phyloP scores from a whole-genome alignment of 768 basidiomycete species.

The Amanita muscaria region DNA sequence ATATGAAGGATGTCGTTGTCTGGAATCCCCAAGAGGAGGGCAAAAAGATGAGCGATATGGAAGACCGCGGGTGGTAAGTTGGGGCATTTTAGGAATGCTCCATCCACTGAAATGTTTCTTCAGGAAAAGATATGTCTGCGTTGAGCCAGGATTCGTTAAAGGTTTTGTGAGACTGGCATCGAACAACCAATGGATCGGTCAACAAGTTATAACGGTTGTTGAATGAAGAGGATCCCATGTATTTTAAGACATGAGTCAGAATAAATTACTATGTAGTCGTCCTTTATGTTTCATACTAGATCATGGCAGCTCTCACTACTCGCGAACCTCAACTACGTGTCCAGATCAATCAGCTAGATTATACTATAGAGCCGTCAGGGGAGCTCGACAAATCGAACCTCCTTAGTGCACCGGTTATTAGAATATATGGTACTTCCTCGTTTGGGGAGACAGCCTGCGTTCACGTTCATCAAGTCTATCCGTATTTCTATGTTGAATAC shows the following conservation, averaged over 20 bases:
- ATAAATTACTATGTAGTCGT: too few species aligned
- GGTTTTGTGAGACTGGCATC: slow-evolving; percentile 58
- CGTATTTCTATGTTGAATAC: slow-evolving; percentile 91
- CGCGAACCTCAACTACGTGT: slow-evolving; percentile 25
- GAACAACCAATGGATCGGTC: slow-evolving; percentile 68
- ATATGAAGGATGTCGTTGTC: slow-evolving; percentile 75
- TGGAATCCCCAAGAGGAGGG: slow-evolving; percentile 90
- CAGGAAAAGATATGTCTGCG: slow-evolving; percentile 81
- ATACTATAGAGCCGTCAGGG: slow-evolving; percentile 48
- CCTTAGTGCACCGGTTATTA: slow-evolving; percentile 65
- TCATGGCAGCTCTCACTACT: neutral
- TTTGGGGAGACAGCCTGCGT: slow-evolving; percentile 72
- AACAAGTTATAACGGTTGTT: slow-evolving; percentile 55
- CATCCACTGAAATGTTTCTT: slow-evolving; percentile 1
- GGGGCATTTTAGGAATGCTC: neutral
- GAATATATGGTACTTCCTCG: slow-evolving; percentile 82
- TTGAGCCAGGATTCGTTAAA: slow-evolving; percentile 82
- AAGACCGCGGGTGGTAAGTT: slow-evolving; percentile 74
- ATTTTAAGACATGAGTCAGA: too few species aligned
- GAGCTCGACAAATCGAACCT: slow-evolving; percentile 56
- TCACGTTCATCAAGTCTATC: slow-evolving; percentile 89
- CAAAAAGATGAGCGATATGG: slow-evolving; percentile 80
- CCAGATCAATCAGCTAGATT: slow-evolving; percentile 54
- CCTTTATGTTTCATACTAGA: neutral
- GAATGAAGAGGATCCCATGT: neutral